Evolutionary conservation across 2,329 filamentous ascomycete species (phyloP), one percentile per base, ranked within the genome.

Genomic region (Cercospora canescens): DNA sequence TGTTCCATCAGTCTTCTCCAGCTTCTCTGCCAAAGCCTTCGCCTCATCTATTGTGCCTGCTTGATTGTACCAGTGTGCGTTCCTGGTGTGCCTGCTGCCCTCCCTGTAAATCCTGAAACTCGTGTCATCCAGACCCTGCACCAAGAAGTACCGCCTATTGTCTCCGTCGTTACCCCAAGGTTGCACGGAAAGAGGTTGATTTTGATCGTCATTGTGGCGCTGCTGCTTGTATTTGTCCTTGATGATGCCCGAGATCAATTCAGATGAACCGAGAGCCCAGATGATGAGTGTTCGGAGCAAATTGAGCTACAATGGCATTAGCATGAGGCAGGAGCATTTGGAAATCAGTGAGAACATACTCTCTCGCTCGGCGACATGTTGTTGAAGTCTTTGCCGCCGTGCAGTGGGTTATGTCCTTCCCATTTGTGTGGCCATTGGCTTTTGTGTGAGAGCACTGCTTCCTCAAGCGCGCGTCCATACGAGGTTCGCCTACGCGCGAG

Each of bases 71-170:
- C 95, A 99, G 26, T 92, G 93, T 68, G 73, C 73, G 54, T 91
- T 87, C 74, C 87, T 87, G 34, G 90, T 86, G 5, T 89, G 88
- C 12, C 92, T 91, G 74, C 96, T 96, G 79, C 92, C 94, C 80
- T 99, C 95, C 61, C 95, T 87, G 78, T 99, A 99, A 52, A 99
- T 87, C 69, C 95, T 88, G 79, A 99, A 99, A 68, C 91, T 87
- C 3, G 94, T 98, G 79, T 99, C 94, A 73, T 98, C 94, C 71
- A 92, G 87, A 12, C 95, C 95, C 80, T 99, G 95, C 68, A 99
- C 87, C 56, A 99, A 84, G 82, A 91, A 99, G 80, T 98, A 99
- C 66, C 93, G 89, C 63, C 95, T 89, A 82, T 95, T 96, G 73
- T 97, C 89, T 70, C 91, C 92, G 77, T 97, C 94, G 12, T 88